Conservation (phyloP, 306 rosid genomes). For the Canavalia ensiformis region DNA sequence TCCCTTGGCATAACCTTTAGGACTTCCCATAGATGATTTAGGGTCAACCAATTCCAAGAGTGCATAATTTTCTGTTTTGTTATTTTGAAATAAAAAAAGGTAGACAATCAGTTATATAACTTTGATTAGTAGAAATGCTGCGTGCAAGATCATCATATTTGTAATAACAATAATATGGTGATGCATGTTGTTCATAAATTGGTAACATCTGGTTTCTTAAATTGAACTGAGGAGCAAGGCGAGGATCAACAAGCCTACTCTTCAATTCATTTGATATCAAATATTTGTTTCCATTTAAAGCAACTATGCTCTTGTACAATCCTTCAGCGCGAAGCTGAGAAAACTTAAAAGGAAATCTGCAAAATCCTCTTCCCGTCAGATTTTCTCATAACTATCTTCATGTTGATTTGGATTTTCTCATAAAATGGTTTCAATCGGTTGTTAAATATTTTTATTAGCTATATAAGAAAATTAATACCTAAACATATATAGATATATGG, state of each 20-base stretch:
- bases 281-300: background rate
- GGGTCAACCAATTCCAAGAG: background rate
- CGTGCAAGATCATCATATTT: no score
- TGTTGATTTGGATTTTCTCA: background rate
- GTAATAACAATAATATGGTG: background rate
- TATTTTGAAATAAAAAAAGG: no score
- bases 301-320: slow-evolving; percentile 8
- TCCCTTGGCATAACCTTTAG: slow-evolving; percentile 32
- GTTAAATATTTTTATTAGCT: no score
- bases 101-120: no score
- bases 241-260: background rate
- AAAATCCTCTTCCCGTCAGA: slow-evolving; percentile 33
- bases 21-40: background rate
- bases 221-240: background rate
- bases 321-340: slow-evolving; percentile 20
- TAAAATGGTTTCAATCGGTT: no score
- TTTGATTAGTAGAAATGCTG: no score
- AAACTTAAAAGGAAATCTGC: slow-evolving; percentile 26
- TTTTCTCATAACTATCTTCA: background rate
- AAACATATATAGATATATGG: no score
- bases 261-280: background rate
- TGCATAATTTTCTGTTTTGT: no score
- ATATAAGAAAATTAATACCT: no score
- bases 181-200: background rate
- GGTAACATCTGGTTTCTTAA: background rate